Percentiles rank a stretch among this genome's conserved stretches.
phyloP scores from a whole-genome alignment of 495 filamentous ascomycete species.

The Lasiosphaeria ovina region DNA sequence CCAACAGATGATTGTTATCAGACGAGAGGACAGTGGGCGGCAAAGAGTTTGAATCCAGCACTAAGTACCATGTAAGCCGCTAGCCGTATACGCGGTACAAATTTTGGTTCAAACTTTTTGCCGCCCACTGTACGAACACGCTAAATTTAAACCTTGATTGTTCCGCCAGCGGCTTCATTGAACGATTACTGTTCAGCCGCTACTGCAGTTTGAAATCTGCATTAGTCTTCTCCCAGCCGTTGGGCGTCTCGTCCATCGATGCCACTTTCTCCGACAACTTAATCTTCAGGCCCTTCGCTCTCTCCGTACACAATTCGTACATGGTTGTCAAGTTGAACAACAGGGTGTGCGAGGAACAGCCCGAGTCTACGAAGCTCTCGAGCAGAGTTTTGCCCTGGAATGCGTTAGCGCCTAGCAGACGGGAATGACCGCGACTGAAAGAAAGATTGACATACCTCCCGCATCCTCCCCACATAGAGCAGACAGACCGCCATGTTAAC shows the following conservation, averaged over 20 bases:
- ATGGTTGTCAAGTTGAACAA: constrained; percentile 88
- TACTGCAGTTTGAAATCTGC: constrained; percentile 69
- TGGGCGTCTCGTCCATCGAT: constrained; percentile 37
- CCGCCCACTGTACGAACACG: no score
- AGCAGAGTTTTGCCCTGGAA: constrained; percentile 58
- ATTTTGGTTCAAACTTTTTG: no score
- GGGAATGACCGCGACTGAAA: background rate
- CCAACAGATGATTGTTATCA: no score
- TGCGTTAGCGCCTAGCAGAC: background rate
- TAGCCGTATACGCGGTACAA: no score
- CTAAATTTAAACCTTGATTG: no score
- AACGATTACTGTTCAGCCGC: no score
- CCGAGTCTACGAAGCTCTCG: constrained; percentile 58
- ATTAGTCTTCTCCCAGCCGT: constrained; percentile 68
- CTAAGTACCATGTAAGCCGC: no score
- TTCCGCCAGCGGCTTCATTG: no score
- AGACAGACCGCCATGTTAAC: constrained; percentile 82
- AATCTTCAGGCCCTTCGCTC: constrained; percentile 63
- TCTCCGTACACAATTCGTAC: constrained; percentile 88
- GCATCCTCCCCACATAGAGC: constrained; percentile 73
- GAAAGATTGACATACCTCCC: constrained; percentile 55
- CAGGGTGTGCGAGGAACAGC: constrained; percentile 66
- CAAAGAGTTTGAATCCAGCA: no score
- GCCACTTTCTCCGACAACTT: constrained; percentile 68
- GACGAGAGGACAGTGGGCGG: no score